These are phyloP conservation scores for Ustilago trichophora DNA, from an alignment of 1,284 basidiomycete species.

Conservation along the genomic window DNA sequence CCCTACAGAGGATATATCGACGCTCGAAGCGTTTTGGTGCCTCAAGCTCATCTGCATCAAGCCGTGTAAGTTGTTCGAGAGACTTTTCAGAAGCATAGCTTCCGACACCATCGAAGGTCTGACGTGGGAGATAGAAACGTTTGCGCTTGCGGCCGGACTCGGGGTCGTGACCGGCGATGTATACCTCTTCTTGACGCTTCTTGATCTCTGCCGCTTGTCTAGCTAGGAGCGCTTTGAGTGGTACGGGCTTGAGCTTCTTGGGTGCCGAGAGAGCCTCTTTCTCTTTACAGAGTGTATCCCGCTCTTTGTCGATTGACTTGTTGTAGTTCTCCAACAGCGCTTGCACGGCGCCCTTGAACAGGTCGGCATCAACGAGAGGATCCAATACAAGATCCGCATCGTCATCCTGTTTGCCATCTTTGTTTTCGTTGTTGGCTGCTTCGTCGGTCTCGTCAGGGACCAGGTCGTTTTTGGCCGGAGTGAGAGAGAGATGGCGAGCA, in stretches of 20 bases:
- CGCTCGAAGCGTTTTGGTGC: slow-evolving; percentile 46
- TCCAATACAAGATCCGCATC: slow-evolving; percentile 18
- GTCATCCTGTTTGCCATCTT: slow-evolving; percentile 12
- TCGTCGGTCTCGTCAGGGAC: slow-evolving; percentile 12
- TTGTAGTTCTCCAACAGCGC: slow-evolving; percentile 62
- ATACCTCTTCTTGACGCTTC: slow-evolving; percentile 46
- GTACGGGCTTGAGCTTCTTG: slow-evolving; percentile 51
- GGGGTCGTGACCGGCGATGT: slow-evolving; percentile 21
- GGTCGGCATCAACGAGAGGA: slow-evolving; percentile 57
- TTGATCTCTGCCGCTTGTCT: slow-evolving; percentile 56
- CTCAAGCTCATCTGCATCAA: slow-evolving; percentile 47
- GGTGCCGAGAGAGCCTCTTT: slow-evolving; percentile 22
- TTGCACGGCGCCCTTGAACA: slow-evolving; percentile 61
- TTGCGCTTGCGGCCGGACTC: slow-evolving; percentile 27
- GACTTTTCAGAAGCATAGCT: slow-evolving; percentile 48
- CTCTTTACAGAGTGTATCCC: slow-evolving; percentile 39
- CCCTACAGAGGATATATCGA: slow-evolving; percentile 53
- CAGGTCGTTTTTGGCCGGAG: slow-evolving; percentile 26
- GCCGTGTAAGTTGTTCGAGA: slow-evolving; percentile 30
- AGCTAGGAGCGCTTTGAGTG: slow-evolving; percentile 54
- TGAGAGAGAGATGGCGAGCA: slow-evolving; percentile 57
- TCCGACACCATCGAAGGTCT: slow-evolving; percentile 55
- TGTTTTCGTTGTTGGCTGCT: not conserved
- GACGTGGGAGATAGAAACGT: slow-evolving; percentile 48
- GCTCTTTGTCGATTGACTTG: slow-evolving; percentile 49